Evolutionary conservation across 2,329 filamentous ascomycete genomes (phyloP).

Genomic region (Trichophyton benhamiae): DNA sequence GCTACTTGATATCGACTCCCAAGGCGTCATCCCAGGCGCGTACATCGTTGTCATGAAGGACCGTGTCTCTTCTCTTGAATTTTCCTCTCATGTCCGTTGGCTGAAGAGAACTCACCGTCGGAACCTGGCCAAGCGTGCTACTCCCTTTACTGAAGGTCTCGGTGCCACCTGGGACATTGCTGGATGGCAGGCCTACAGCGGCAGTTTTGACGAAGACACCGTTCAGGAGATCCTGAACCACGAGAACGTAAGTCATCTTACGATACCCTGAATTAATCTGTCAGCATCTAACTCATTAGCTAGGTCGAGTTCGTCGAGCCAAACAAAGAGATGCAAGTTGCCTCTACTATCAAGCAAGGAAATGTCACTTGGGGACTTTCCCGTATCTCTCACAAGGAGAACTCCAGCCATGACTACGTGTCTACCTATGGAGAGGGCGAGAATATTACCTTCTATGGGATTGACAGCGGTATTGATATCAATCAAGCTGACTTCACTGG

Average conservation of each 20-base stretch:
- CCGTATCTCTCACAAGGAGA: slow-evolving; percentile 22
- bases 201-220: slow-evolving; percentile 12
- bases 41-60: slow-evolving; percentile 15
- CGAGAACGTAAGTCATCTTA: background rate
- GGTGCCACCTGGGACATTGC: slow-evolving; percentile 6
- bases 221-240: slow-evolving; percentile 8
- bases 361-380: slow-evolving; percentile 26
- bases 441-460: slow-evolving; percentile 26
- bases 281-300: background rate
- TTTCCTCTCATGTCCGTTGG: slow-evolving; percentile 11
- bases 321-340: slow-evolving; percentile 6
- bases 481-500: slow-evolving; percentile 26
- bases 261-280: background rate
- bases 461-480: slow-evolving; percentile 29
- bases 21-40: slow-evolving; percentile 4
- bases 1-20: slow-evolving; percentile 7
- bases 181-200: slow-evolving; percentile 10
- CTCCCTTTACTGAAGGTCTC: slow-evolving; percentile 8
- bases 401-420: slow-evolving; percentile 20
- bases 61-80: slow-evolving; percentile 8
- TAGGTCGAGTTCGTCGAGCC: slow-evolving; percentile 13
- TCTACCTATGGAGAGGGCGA: slow-evolving; percentile 26
- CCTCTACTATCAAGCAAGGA: slow-evolving; percentile 14
- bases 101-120: slow-evolving; percentile 7
- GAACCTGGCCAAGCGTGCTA: slow-evolving; percentile 9